Evolutionary conservation across 306 rosid species (phyloP), one percentile per base, ranked within the genome.

Genomic region (Spatholobus suberectus): DNA sequence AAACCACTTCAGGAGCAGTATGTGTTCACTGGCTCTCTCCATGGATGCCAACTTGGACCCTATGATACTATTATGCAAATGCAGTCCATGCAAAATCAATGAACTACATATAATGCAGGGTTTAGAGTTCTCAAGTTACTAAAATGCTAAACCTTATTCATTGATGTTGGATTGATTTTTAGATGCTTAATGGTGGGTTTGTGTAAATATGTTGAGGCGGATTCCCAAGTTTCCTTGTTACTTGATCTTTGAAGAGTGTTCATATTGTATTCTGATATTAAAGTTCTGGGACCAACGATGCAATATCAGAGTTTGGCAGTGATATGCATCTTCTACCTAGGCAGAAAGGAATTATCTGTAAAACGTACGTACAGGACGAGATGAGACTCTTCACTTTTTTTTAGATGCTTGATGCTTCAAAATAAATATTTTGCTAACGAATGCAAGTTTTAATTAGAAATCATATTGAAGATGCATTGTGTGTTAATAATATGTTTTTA

Each of bases 1-100:
- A 91, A 84, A 83, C 78, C 85, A 26, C 86, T 59, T 5, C 67
- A 87, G 89, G 94, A 84, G 59, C 91, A 85, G 32, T 84, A 51
- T 79, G 44, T 88, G 65, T 78, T 82, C 40, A 72, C 83, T 73
- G 86, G 86, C 21, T 80, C 68, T 46, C 51, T 86, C 43, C 84
- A 73, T 44, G 94, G 89, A 70, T 38, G 87, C 70, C 92, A 88
- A 32, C 75, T 86, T 59, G 92, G 82, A 58, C 58, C 90, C 55
- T 86, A 85, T 81, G 84, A 81, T 78, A 38, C 83, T 6, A 34
- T 84, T 57, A 86, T 83, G 84, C 86, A 90, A 85, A 85, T 88
- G 94, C 91, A 86, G 35, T 44, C 89, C n/a, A 85, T 85, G 90
- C 90, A 81, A 18, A 86, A 84, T 82, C 88, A 78, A 67, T 89